Evolutionary conservation across 1,284 basidiomycete species (phyloP).

Genomic region (Irpex sp.): DNA sequence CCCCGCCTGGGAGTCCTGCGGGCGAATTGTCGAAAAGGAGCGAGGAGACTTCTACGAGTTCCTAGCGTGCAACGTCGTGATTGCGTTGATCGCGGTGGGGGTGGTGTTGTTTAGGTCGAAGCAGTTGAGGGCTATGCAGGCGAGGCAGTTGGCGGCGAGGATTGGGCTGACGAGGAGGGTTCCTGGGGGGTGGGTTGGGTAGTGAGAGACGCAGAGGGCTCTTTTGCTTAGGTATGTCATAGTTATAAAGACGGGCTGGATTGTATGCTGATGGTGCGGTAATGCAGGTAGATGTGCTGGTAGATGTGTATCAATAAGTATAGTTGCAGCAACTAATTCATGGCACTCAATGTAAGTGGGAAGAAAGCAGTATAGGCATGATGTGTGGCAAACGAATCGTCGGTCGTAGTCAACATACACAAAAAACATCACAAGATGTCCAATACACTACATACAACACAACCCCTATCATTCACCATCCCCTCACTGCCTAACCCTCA

Average conservation of each 20-base stretch:
- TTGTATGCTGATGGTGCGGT: not conserved
- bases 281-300: not conserved
- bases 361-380: too few relatives aligned
- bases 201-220: conserved; percentile 1
- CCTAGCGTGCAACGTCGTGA: conserved; percentile 73
- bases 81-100: conserved; percentile 62
- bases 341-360: too few relatives aligned
- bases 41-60: conserved; percentile 87
- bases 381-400: not conserved
- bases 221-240: not conserved
- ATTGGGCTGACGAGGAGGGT: conserved; percentile 56
- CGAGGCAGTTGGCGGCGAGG: conserved; percentile 77
- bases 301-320: not conserved
- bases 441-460: not conserved
- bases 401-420: not conserved
- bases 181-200: conserved; percentile 23
- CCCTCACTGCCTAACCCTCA: conserved; percentile 52
- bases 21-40: conserved; percentile 75
- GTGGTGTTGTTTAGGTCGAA: conserved; percentile 67
- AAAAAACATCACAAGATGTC: not conserved
- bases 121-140: conserved; percentile 67
- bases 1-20: conserved; percentile 87
- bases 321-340: too few relatives aligned
- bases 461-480: not conserved
- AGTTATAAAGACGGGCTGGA: not conserved